These are phyloP conservation scores for Neolentinus lepideus DNA, from an alignment of 1,284 basidiomycete species.

Conservation along the genomic window DNA sequence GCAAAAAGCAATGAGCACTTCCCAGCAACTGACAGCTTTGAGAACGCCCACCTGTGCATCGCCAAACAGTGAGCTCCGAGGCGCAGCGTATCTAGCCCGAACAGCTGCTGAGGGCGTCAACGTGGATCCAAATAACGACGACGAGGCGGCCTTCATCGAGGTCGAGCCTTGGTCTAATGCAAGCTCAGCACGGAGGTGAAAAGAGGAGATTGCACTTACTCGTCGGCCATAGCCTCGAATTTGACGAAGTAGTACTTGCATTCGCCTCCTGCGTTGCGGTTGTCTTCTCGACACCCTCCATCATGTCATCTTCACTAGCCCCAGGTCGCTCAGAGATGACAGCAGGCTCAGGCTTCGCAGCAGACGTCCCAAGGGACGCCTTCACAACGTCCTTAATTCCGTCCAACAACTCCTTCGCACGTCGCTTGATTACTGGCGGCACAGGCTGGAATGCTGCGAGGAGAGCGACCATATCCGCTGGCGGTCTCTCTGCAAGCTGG, in stretches of 20 bases:
- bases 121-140: constrained; percentile 22
- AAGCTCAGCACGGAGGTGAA: not conserved
- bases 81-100: not conserved
- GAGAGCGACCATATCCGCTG: constrained; percentile 52
- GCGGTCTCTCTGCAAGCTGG: constrained; percentile 57
- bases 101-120: constrained; percentile 7
- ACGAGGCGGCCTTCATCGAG: constrained; percentile 11
- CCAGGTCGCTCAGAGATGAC: not conserved
- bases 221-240: not conserved
- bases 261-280: not conserved
- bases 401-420: constrained; percentile 55
- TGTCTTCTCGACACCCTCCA: not conserved
- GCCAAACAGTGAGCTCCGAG: not conserved
- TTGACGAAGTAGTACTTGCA: too few species aligned
- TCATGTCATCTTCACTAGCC: not conserved
- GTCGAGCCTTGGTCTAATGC: not conserved
- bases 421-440: constrained; percentile 51
- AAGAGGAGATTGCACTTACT: not conserved
- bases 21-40: not conserved
- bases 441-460: constrained; percentile 48
- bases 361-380: constrained; percentile 18
- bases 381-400: constrained; percentile 48
- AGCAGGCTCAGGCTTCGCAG: constrained; percentile 3
- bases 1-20: not conserved
- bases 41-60: not conserved